Percentiles rank a stretch among this genome's conserved stretches.
Conservation (phyloP, 139 green algal genomes). For the Volvox africanus region DNA sequence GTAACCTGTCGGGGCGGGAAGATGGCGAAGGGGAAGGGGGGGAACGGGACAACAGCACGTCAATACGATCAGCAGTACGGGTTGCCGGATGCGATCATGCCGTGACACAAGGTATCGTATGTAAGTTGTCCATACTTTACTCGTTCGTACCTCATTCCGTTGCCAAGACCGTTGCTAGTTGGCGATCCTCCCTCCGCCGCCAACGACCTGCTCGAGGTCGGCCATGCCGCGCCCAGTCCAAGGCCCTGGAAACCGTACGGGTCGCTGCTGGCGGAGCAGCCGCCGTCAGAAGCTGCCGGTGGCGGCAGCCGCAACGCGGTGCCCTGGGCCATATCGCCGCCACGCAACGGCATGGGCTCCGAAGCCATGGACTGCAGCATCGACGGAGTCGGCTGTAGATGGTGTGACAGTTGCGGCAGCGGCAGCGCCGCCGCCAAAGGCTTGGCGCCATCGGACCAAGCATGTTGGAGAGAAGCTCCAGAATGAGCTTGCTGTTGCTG, state of each 20-base stretch:
- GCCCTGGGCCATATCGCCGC: too few relatives aligned
- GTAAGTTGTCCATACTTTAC: too few relatives aligned
- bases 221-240: background rate
- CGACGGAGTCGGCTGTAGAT: background rate
- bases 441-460: constrained; percentile 12
- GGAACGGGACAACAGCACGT: too few relatives aligned
- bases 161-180: background rate
- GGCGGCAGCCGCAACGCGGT: background rate
- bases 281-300: background rate
- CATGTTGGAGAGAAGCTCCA: background rate
- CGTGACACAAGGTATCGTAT: too few relatives aligned
- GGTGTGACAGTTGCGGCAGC: background rate
- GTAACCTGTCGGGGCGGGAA: constrained; percentile 7
- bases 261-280: background rate
- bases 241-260: background rate
- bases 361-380: constrained; percentile 16
- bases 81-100: too few relatives aligned
- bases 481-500: background rate
- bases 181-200: constrained; percentile 7
- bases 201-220: background rate
- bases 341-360: constrained; percentile 6
- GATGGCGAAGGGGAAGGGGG: background rate
- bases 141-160: background rate
- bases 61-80: too few relatives aligned
- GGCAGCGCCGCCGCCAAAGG: too few relatives aligned